A percentile compares a stretch with the other conserved stretches of the same genome.
Conservation (phyloP, 2,329 filamentous ascomycete genomes). For the Dactylellina parvicollis region DNA sequence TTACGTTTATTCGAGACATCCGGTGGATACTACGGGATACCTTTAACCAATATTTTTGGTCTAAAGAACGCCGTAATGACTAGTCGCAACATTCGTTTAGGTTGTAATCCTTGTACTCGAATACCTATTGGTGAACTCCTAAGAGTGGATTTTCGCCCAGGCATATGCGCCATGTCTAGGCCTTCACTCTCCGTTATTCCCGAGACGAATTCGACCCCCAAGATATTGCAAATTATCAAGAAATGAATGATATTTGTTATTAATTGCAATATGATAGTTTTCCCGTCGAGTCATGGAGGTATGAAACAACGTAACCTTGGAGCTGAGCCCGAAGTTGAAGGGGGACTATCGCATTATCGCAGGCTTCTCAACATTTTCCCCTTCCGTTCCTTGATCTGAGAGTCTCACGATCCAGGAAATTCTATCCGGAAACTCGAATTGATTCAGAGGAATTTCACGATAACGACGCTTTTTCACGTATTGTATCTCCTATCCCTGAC, state of each 20-base stretch:
- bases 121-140: constrained; percentile 31
- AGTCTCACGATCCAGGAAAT: background rate
- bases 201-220: background rate
- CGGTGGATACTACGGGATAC: constrained; percentile 9
- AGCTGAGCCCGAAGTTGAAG: too few species aligned
- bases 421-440: background rate
- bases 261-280: constrained; percentile 15
- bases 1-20: constrained; percentile 27
- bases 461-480: background rate
- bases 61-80: constrained; percentile 13
- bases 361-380: background rate
- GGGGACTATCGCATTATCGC: background rate
- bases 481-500: background rate
- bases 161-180: constrained; percentile 12
- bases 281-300: background rate
- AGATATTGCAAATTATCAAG: background rate
- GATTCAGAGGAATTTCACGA: background rate
- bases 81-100: constrained; percentile 20
- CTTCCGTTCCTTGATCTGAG: background rate
- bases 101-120: constrained; percentile 16
- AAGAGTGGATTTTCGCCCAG: constrained; percentile 41
- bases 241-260: background rate
- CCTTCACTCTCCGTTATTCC: too few species aligned
- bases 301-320: background rate
- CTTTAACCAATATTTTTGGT: constrained; percentile 27